Percentiles rank a stretch among this genome's conserved stretches.
These are phyloP conservation scores for Talaromyces islandicus DNA, from an alignment of 2,329 filamentous ascomycete species.

Conservation along the genomic window DNA sequence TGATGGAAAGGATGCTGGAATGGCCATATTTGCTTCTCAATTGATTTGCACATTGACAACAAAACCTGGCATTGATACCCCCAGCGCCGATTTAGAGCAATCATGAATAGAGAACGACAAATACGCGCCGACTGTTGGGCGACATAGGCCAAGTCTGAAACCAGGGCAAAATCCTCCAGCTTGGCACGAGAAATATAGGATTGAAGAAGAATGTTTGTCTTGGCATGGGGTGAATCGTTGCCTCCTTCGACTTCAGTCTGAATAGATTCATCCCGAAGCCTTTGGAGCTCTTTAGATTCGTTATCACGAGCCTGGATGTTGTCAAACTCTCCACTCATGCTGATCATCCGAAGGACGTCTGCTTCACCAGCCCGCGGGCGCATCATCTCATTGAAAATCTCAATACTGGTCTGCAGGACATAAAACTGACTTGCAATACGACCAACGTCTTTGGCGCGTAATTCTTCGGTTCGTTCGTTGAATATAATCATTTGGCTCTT, in stretches of 20 bases:
- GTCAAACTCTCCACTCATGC: constrained; percentile 95
- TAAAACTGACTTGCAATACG: constrained; percentile 97
- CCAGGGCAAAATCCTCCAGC: constrained; percentile 86
- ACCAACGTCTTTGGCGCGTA: constrained; percentile 90
- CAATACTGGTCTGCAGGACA: constrained; percentile 84
- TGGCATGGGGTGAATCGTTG: constrained; percentile 66
- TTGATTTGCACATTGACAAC: constrained; percentile 88
- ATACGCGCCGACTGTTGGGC: constrained; percentile 94
- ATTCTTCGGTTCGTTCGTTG: constrained; percentile 88
- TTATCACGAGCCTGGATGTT: constrained; percentile 90
- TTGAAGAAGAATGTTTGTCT: constrained; percentile 93
- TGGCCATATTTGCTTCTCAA: constrained; percentile 92
- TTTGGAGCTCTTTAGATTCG: constrained; percentile 79
- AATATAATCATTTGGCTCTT: constrained; percentile 98
- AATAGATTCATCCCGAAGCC: constrained; percentile 63
- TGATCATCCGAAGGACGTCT: constrained; percentile 92
- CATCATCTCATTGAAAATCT: constrained; percentile 98
- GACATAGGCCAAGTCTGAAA: constrained; percentile 89
- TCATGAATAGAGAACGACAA: constrained; percentile 92
- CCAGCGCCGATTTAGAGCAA: constrained; percentile 91
- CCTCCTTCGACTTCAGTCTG: constrained; percentile 72
- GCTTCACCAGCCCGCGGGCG: constrained; percentile 76
- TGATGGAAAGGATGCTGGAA: constrained; percentile 93
- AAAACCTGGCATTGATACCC: constrained; percentile 91
- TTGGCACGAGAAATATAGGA: constrained; percentile 85